phyloP scores from a whole-genome alignment of 352 stramenopile genomes.

The Phytopythium sindhum region DNA sequence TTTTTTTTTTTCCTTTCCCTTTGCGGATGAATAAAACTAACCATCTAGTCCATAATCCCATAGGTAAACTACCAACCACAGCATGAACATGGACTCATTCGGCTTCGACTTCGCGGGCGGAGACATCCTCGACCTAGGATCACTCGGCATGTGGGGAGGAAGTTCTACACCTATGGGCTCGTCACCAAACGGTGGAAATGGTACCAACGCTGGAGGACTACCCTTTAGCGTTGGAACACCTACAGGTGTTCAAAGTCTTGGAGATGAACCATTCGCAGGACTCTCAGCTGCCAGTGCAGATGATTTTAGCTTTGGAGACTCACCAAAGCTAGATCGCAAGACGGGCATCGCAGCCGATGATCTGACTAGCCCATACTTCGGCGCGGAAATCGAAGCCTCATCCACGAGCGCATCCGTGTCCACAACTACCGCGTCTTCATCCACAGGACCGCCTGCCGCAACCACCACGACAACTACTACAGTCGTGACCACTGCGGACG shows the following conservation, averaged over 20 bases:
- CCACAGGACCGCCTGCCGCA: background rate
- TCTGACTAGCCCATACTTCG: slow-evolving; percentile 62
- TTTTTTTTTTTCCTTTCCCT: no score
- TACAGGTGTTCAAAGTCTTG: slow-evolving; percentile 79
- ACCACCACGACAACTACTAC: slow-evolving; percentile 17
- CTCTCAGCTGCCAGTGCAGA: slow-evolving; percentile 43
- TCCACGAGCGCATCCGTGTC: slow-evolving; percentile 7
- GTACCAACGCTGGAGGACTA: slow-evolving; percentile 26
- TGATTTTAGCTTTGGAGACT: slow-evolving; percentile 81
- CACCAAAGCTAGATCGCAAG: slow-evolving; percentile 49
- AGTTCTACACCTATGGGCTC: slow-evolving; percentile 60
- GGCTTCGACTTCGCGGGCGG: slow-evolving; percentile 76
- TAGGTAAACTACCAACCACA: background rate
- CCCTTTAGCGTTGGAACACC: slow-evolving; percentile 85
- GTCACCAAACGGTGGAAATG: slow-evolving; percentile 41
- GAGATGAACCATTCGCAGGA: slow-evolving; percentile 65
- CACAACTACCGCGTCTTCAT: background rate
- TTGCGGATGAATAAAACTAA: no score
- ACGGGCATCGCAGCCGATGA: slow-evolving; percentile 22
- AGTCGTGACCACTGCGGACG: slow-evolving; percentile 9
- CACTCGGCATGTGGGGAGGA: slow-evolving; percentile 64
- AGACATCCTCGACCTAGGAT: slow-evolving; percentile 75
- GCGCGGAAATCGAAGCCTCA: slow-evolving; percentile 43
- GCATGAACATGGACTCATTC: slow-evolving; percentile 74
- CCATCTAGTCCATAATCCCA: background rate